A percentile compares a stretch with the other conserved stretches of the same genome.
These are phyloP conservation scores for Colletotrichum sp. DNA, from an alignment of 2,329 filamentous ascomycete genomes.

Conservation along the genomic window DNA sequence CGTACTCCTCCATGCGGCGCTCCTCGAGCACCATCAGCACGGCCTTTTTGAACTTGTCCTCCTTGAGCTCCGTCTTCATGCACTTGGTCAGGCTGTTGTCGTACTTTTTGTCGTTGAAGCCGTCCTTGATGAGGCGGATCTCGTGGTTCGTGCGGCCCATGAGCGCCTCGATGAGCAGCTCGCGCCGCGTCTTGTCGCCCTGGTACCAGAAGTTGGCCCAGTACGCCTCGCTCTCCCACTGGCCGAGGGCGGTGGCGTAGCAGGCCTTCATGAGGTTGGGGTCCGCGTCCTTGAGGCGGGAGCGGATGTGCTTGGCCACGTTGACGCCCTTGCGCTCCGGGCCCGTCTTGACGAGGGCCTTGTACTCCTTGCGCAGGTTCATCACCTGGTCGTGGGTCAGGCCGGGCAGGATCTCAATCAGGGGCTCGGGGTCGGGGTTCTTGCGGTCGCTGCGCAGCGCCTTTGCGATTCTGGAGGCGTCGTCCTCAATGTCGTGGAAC, in stretches of 20 bases:
- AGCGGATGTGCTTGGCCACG: conserved; percentile 83
- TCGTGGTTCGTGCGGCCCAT: conserved; percentile 93
- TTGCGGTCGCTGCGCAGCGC: conserved; percentile 71
- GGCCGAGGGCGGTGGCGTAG: conserved; percentile 87
- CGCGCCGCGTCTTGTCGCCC: conserved; percentile 79
- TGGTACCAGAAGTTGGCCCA: conserved; percentile 99
- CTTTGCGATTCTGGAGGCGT: conserved; percentile 77
- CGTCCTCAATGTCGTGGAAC: conserved; percentile 85
- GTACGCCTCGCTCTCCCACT: conserved; percentile 93
- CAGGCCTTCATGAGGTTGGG: conserved; percentile 86
- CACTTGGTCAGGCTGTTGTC: conserved; percentile 79
- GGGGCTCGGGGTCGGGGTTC: conserved; percentile 67
- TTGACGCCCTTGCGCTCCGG: conserved; percentile 78
- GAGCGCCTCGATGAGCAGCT: conserved; percentile 89
- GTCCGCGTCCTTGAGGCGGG: conserved; percentile 74
- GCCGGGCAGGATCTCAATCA: conserved; percentile 84
- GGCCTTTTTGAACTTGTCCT: conserved; percentile 94
- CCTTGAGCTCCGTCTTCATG: conserved; percentile 91
- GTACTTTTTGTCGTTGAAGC: conserved; percentile 93
- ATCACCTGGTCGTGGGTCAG: conserved; percentile 89
- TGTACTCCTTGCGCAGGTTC: conserved; percentile 87
- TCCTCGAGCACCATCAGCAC: conserved; percentile 85
- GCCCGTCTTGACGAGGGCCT: conserved; percentile 83
- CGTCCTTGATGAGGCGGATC: conserved; percentile 83
- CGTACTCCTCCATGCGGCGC: conserved; percentile 80